phyloP scores from a whole-genome alignment of 257 asterid species.

The Apocynum venetum region DNA sequence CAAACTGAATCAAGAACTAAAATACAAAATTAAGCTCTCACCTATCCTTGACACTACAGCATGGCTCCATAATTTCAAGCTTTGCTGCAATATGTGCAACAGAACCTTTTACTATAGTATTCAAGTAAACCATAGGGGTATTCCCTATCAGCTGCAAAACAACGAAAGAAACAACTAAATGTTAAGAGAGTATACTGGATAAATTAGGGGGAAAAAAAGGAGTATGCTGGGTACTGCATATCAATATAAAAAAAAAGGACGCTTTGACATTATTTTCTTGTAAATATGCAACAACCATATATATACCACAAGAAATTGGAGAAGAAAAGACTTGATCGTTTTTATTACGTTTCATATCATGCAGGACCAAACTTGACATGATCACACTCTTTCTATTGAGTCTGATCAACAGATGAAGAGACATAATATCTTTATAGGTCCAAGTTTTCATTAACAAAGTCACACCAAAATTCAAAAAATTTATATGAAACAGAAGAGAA shows the following conservation, averaged over 20 bases:
- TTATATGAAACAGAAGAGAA: neutral
- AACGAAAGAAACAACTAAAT: conserved; percentile 14
- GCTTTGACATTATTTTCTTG: neutral
- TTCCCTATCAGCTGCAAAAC: conserved; percentile 81
- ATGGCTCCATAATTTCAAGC: conserved; percentile 98
- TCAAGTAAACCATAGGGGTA: conserved; percentile 97
- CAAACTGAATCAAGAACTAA: neutral
- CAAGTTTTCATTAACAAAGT: neutral
- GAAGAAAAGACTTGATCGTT: neutral
- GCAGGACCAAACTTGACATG: neutral
- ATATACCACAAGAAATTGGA: neutral
- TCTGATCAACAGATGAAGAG: neutral
- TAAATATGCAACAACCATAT: neutral
- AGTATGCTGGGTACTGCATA: neutral
- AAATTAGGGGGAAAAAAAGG: neutral
- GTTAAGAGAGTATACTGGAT: neutral
- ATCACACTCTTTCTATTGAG: neutral
- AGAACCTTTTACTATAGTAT: conserved; percentile 68
- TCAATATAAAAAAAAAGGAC: neutral
- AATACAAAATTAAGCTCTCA: conserved; percentile 11
- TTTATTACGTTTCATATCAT: neutral
- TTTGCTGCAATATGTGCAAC: conserved; percentile 90
- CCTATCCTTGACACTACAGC: conserved; percentile 99
- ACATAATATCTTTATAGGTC: neutral
- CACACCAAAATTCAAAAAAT: neutral